phyloP scores from a whole-genome alignment of 148 eudicot species.

The Spergularia marina region DNA sequence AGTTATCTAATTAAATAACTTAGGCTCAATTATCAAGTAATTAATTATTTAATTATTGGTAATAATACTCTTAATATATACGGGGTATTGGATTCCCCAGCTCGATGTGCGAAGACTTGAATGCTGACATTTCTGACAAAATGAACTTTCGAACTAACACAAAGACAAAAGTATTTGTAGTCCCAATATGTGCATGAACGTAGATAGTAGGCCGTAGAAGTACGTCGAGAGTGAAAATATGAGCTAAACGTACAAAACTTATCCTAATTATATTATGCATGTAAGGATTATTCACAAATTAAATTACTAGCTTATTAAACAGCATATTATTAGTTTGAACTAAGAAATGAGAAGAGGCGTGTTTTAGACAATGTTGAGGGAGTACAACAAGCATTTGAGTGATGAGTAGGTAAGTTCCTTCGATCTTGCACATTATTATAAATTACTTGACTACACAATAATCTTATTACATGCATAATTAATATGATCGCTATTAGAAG shows the following conservation, averaged over 20 bases:
- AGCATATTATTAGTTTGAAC: background rate
- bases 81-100: conserved; percentile 3
- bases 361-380: too few relatives aligned
- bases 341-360: background rate
- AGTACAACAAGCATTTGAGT: too few relatives aligned
- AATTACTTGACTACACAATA: too few relatives aligned
- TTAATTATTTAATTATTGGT: conserved; percentile 8
- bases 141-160: conserved; percentile 5
- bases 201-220: background rate
- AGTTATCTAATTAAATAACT: background rate
- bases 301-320: background rate
- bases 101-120: conserved; percentile 7
- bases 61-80: background rate
- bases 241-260: too few relatives aligned
- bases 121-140: conserved; percentile 22
- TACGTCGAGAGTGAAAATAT: too few relatives aligned
- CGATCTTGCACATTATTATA: too few relatives aligned
- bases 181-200: conserved; percentile 4
- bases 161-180: background rate
- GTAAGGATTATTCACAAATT: too few relatives aligned
- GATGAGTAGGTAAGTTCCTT: too few relatives aligned
- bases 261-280: background rate
- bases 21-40: conserved; percentile 19
- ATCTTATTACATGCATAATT: too few relatives aligned
- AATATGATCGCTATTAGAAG: too few relatives aligned